A percentile compares a stretch with the other conserved stretches of the same genome.
Conservation (phyloP, 805 yeast species). For the Nakazawaea anatomiae region DNA sequence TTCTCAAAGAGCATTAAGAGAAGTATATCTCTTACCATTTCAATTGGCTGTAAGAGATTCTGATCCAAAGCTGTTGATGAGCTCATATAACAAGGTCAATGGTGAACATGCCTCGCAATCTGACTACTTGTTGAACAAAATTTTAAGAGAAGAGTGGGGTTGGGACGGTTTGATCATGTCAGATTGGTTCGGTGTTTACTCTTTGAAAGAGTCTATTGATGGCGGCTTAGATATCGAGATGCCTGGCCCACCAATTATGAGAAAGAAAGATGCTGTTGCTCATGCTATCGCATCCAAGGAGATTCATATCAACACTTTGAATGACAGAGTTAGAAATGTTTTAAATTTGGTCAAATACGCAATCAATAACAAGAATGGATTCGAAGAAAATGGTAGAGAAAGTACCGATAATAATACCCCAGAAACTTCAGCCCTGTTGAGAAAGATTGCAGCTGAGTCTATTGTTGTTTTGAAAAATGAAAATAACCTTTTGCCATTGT, state of each 20-base stretch:
- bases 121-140: constrained; percentile 25
- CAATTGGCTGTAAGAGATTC: constrained; percentile 34
- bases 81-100: constrained; percentile 35
- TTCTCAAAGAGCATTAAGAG: constrained; percentile 38
- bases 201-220: constrained; percentile 29
- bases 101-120: constrained; percentile 35
- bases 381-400: constrained; percentile 36
- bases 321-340: constrained; percentile 43
- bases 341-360: constrained; percentile 41
- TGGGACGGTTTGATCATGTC: constrained; percentile 34
- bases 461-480: constrained; percentile 56
- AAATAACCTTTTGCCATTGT: constrained; percentile 37
- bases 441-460: constrained; percentile 42
- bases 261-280: constrained; percentile 27
- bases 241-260: constrained; percentile 38
- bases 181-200: constrained; percentile 38
- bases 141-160: constrained; percentile 34
- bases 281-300: constrained; percentile 38
- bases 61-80: constrained; percentile 33
- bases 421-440: constrained; percentile 36
- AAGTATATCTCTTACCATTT: constrained; percentile 37
- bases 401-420: constrained; percentile 36
- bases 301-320: constrained; percentile 33
- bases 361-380: constrained; percentile 25
- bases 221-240: constrained; percentile 39